These are phyloP conservation scores for Noccaea caerulescens DNA, from an alignment of 345 rosid genomes.

Conservation along the genomic window DNA sequence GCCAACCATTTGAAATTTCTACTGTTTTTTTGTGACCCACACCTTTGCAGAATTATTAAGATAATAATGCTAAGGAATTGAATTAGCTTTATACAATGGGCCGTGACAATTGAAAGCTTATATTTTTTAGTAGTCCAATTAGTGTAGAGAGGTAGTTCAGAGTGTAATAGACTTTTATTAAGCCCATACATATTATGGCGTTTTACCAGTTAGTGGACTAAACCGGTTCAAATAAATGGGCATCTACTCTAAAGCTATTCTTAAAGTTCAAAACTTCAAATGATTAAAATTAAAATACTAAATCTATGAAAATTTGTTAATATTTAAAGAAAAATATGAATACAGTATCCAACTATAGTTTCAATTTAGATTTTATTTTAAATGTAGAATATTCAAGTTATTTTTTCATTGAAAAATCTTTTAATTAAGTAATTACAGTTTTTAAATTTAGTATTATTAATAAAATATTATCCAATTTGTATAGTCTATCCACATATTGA, in stretches of 20 bases:
- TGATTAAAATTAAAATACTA: too few species aligned
- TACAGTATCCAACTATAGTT: background rate
- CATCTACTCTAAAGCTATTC: background rate
- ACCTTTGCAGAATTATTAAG: background rate
- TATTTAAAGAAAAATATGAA: background rate
- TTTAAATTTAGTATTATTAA: background rate
- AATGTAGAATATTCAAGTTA: too few species aligned
- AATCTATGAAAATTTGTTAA: background rate
- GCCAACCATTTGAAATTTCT: background rate
- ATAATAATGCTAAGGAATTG: background rate
- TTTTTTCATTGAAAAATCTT: too few species aligned
- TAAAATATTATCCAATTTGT: background rate
- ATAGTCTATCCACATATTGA: background rate
- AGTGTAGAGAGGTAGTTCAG: background rate
- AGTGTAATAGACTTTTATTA: conserved; percentile 16
- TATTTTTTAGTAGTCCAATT: conserved; percentile 6
- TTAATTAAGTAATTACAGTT: background rate
- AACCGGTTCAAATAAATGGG: background rate
- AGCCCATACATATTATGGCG: conserved; percentile 18
- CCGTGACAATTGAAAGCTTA: background rate
- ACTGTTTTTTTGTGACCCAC: background rate
- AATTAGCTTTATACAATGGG: background rate
- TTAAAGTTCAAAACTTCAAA: background rate
- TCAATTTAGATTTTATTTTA: background rate
- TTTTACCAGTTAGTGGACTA: background rate